phyloP scores from a whole-genome alignment of 768 basidiomycete species.

The Pholiota conissans region DNA sequence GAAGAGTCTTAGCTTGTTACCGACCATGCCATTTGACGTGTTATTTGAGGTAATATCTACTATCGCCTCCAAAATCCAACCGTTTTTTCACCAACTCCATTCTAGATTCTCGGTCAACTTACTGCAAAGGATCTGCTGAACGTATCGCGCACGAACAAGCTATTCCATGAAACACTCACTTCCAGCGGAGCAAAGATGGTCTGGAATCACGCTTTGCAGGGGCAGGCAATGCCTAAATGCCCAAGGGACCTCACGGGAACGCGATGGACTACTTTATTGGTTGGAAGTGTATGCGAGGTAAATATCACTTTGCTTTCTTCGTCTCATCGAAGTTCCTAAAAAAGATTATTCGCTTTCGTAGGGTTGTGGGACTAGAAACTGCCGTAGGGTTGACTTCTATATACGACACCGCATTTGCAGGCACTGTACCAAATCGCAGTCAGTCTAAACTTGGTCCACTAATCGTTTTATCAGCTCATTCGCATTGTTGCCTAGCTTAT shows the following conservation, averaged over 20 bases:
- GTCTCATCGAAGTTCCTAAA: background rate
- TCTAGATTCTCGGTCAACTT: conserved; percentile 24
- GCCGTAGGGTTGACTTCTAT: conserved; percentile 23
- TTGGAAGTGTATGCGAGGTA: conserved; percentile 19
- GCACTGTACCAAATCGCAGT: conserved; percentile 28
- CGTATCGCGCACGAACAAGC: conserved; percentile 25
- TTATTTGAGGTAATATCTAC: conserved; percentile 18
- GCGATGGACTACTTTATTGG: conserved; percentile 26
- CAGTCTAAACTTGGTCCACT: background rate
- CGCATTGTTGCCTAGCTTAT: conserved; percentile 5
- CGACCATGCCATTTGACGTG: conserved; percentile 28
- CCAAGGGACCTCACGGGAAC: conserved; percentile 25
- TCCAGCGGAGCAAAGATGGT: conserved; percentile 15
- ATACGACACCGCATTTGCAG: conserved; percentile 26
- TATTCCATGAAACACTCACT: conserved; percentile 19
- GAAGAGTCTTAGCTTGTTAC: conserved; percentile 15
- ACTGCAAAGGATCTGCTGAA: conserved; percentile 23
- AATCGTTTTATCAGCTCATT: conserved; percentile 25
- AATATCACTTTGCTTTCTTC: background rate
- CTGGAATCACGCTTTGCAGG: conserved; percentile 24
- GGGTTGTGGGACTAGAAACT: conserved; percentile 10
- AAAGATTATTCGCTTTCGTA: background rate
- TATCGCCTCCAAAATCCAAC: background rate
- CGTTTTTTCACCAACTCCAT: background rate
- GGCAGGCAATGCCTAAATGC: conserved; percentile 17